A percentile compares a stretch with the other conserved stretches of the same genome.
Evolutionary conservation across 2,329 filamentous ascomycete genomes (phyloP).

Genomic region (Microdochium paspali): DNA sequence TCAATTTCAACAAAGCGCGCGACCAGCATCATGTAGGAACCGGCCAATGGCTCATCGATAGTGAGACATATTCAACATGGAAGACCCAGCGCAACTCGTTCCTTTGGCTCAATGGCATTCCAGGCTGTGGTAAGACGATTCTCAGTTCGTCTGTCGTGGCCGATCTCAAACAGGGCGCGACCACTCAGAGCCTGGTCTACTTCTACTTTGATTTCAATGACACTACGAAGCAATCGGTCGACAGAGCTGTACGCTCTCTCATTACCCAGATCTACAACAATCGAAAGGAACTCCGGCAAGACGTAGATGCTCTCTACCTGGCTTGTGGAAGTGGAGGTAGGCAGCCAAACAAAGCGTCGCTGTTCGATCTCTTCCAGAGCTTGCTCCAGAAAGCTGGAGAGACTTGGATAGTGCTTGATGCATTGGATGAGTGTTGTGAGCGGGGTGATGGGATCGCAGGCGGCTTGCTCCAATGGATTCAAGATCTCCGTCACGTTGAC

Average conservation of each 20-base stretch:
- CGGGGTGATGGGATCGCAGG: conserved; percentile 1
- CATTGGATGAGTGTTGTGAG: conserved; percentile 16
- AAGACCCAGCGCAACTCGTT: not conserved
- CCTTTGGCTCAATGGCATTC: not conserved
- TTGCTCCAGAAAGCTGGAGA: conserved; percentile 13
- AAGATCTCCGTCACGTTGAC: conserved; percentile 1
- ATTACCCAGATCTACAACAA: conserved; percentile 21
- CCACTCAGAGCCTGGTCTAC: not conserved
- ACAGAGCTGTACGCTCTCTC: conserved; percentile 21
- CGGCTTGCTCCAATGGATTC: conserved; percentile 7
- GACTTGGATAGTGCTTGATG: conserved; percentile 17
- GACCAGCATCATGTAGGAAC: not conserved
- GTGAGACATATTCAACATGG: not conserved
- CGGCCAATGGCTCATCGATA: not conserved
- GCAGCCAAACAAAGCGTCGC: conserved; percentile 12
- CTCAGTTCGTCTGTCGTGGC: not conserved
- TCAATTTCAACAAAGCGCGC: not conserved
- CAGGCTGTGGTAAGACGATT: not conserved
- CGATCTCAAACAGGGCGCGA: not conserved
- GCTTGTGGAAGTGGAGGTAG: conserved; percentile 11
- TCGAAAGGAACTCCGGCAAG: conserved; percentile 4
- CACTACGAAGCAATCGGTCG: too few relatives aligned
- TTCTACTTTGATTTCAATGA: not conserved
- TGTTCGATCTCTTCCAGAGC: conserved; percentile 11
- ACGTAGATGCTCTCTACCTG: conserved; percentile 15